phyloP scores from a whole-genome alignment of 2,329 filamentous ascomycete species.

The Exophiala xenobiotica region DNA sequence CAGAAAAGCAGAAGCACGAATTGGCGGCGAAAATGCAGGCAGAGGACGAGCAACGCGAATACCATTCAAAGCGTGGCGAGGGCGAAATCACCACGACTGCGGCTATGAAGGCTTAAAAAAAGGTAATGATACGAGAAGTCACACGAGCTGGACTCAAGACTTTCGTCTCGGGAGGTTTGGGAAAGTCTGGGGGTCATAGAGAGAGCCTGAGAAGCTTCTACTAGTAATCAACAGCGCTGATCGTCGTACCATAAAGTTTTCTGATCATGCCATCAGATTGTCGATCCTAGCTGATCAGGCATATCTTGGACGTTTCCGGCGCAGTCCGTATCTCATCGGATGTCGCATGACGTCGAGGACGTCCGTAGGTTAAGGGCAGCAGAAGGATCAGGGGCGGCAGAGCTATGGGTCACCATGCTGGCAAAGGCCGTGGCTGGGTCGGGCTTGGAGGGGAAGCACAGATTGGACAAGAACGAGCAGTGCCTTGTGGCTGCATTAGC shows the following conservation, averaged over 20 bases:
- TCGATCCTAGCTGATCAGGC: neutral
- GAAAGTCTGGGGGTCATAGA: neutral
- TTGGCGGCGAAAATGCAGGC: constrained; percentile 16
- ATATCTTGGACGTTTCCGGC: no score
- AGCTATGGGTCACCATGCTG: constrained; percentile 5
- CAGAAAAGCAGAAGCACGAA: constrained; percentile 35
- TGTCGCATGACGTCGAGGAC: constrained; percentile 3
- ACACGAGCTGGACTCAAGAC: neutral
- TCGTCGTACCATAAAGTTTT: no score
- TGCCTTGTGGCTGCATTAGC: constrained; percentile 23
- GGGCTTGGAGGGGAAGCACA: neutral
- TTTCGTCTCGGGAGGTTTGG: no score
- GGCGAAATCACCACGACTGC: constrained; percentile 5
- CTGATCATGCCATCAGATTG: neutral
- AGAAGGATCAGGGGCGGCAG: neutral
- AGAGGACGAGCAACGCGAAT: constrained; percentile 18
- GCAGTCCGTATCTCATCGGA: neutral
- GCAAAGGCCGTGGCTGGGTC: constrained; percentile 22
- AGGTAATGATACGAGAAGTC: neutral
- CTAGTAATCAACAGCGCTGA: no score
- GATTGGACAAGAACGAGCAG: constrained; percentile 12
- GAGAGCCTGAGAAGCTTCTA: no score
- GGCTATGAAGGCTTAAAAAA: constrained; percentile 13
- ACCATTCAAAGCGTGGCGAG: constrained; percentile 6
- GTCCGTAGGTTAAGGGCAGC: constrained; percentile 1